These are phyloP conservation scores for Tuctoria greenei DNA, from an alignment of 176 grass and related monocot genomes.

Conservation along the genomic window DNA sequence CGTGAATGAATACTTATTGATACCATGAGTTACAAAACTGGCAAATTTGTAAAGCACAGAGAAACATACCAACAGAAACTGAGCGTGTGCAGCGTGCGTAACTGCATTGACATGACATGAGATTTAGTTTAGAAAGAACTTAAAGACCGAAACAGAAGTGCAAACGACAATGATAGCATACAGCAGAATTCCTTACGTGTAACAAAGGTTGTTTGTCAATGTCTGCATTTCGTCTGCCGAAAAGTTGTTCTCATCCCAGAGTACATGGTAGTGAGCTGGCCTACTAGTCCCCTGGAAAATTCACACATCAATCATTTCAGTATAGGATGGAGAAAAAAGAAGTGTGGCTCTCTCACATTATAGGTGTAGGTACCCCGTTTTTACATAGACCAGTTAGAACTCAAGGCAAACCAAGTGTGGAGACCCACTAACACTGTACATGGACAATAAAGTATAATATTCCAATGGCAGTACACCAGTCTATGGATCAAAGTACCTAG, in stretches of 20 bases:
- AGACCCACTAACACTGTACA: too few species aligned
- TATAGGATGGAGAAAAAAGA: not conserved
- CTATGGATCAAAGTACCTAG: slow-evolving; percentile 23
- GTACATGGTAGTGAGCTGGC: slow-evolving; percentile 79
- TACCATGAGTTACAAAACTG: not conserved
- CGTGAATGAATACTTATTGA: not conserved
- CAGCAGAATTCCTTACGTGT: slow-evolving; percentile 63
- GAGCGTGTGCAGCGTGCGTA: slow-evolving; percentile 96
- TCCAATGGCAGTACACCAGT: slow-evolving; percentile 19
- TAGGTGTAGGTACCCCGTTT: too few species aligned
- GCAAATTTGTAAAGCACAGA: not conserved
- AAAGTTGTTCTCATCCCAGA: slow-evolving; percentile 91
- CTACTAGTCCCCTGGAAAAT: slow-evolving; percentile 70
- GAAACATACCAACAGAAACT: slow-evolving; percentile 86
- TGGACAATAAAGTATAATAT: slow-evolving; percentile 34
- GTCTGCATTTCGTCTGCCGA: slow-evolving; percentile 89
- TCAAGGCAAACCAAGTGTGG: too few species aligned
- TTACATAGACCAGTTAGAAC: too few species aligned
- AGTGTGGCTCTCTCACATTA: too few species aligned
- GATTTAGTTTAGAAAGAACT: slow-evolving; percentile 25
- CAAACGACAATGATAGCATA: slow-evolving; percentile 15
- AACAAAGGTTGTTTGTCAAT: slow-evolving; percentile 99
- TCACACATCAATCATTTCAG: slow-evolving; percentile 44
- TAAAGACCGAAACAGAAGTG: not conserved
- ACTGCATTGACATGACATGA: slow-evolving; percentile 54